Evolutionary conservation across 306 rosid species (phyloP).

Genomic region (Datisca glomerata): DNA sequence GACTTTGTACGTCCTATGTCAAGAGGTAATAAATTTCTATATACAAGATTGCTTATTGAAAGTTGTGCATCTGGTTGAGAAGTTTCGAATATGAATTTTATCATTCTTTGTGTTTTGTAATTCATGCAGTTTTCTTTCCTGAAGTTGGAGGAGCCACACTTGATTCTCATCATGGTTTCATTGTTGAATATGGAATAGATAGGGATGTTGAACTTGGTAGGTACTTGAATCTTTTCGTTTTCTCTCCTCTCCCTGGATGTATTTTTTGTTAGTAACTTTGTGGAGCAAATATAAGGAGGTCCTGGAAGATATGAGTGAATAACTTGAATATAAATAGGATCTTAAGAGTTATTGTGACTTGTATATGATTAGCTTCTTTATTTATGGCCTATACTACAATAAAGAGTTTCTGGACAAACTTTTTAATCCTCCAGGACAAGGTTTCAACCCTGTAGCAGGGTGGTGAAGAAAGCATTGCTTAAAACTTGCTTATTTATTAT

Average conservation of each 20-base stretch:
- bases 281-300: not conserved
- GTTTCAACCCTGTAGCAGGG: too few species aligned
- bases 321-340: not conserved
- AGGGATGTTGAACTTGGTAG: slow-evolving; percentile 88
- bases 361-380: not conserved
- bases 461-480: too few species aligned
- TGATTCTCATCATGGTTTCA: slow-evolving; percentile 96
- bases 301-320: not conserved
- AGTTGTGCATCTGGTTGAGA: not conserved
- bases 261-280: not conserved
- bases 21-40: slow-evolving; percentile 29
- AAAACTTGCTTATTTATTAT: too few species aligned
- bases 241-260: not conserved
- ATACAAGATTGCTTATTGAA: not conserved
- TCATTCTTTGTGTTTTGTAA: slow-evolving; percentile 16
- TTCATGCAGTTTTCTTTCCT: slow-evolving; percentile 63
- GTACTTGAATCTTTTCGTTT: slow-evolving; percentile 13
- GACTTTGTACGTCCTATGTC: slow-evolving; percentile 67
- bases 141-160: slow-evolving; percentile 86
- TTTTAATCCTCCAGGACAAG: too few species aligned
- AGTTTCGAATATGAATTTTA: not conserved
- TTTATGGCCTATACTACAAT: not conserved
- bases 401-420: too few species aligned
- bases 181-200: slow-evolving; percentile 82
- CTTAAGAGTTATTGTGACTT: not conserved